Evolutionary conservation across 257 asterid species (phyloP), one percentile per base, ranked within the genome.

Genomic region (Mitragyna speciosa): DNA sequence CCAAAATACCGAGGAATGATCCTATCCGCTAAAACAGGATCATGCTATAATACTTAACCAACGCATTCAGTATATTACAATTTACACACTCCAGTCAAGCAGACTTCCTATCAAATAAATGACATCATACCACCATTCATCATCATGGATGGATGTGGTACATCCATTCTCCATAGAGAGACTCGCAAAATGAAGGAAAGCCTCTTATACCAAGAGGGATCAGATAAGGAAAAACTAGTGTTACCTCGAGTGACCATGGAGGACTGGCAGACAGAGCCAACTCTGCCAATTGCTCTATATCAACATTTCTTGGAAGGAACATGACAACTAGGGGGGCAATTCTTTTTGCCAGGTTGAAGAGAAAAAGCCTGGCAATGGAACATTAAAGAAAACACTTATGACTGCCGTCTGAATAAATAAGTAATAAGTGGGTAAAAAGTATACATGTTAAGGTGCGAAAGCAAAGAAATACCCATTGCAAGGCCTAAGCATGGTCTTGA

Each of bases 181-280:
- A 20, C 63, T 30, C 51, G 16, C 7, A 1, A 19, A 72, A 30
- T 51, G 30, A 73, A 51, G 59, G 0, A 51, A 73, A 28, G 43
- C 30, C 8, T 31, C 19, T 7, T 48, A 1, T 48, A 26, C 7
- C 17, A 54, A 59, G 12, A 15, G 47, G 51, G 24, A 15, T 12
- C 71, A 7, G 6, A 45, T 33, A 61, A 45, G 61, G 51, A 39
- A 24, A 43, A 39, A 20, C 47, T 20, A 30, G 43, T 24, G 24
- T 76, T 84, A 96, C 99, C 98, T 96, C 99, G 58, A 96, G 81
- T 59, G 92, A 89, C 97, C 99, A 92, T 24, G 98, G 96, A 76
- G 98, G 98, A 66, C 81, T 82, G 70, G 86, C 89, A 11, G 97
- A 89, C 56, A 87, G 78, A 81, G 95, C 86, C 64, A 96, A 75